Base-by-base conservation (phyloP, 1,284 basidiomycete species). In the Coniferiporia sulphurascens region DNA sequence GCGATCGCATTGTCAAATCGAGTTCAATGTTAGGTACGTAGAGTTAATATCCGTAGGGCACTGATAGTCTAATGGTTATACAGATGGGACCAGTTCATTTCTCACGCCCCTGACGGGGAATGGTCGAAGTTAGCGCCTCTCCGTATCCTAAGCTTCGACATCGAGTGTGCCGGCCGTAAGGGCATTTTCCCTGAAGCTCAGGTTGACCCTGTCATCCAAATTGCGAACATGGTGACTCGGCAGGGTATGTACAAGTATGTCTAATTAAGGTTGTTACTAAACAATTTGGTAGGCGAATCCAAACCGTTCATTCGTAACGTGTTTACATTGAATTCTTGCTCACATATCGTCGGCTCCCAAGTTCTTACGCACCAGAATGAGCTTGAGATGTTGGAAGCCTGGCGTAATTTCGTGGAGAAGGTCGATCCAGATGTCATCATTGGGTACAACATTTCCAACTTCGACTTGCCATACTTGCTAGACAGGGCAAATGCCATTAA, bases 141-240 rank as follows among this genome's bases (percentile, higher is more conserved):
- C 1, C 86, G 95, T 12, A 90, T 97, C 64, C 80, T 98, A 27
- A 95, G 93, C 67, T 98, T 98, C 66, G 95, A 98, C 83, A 97
- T 98, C 66, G 95, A 98, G 73, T 98, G 95, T 73, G 95, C 95
- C 0, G 95, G 95, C 27, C 80, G 95, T 19, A 97, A 97, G 68
- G 95, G 95, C 48, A 90, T 97, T 64, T 98, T 98, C 69, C 95
- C 95, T 0, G 95, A 98, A 69, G 80, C 95, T 1, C 77, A 87
- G 13, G 73, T 82, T 22, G 95, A 98, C 70, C 95, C 95, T 2
- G 93, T 98, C 60, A 98, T 98, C 67, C 95, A 98, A 68, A 97
- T 98, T 60, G 95, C 95, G 0, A 95, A 93, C 70, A 97, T 98
- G 95, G 95, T 98, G 1, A 97, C 94, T 34, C 80, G 89, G 1